Evolutionary conservation across 257 asterid genomes (phyloP), one percentile per base, ranked within the genome.

Genomic region (Solanum dulcamara): DNA sequence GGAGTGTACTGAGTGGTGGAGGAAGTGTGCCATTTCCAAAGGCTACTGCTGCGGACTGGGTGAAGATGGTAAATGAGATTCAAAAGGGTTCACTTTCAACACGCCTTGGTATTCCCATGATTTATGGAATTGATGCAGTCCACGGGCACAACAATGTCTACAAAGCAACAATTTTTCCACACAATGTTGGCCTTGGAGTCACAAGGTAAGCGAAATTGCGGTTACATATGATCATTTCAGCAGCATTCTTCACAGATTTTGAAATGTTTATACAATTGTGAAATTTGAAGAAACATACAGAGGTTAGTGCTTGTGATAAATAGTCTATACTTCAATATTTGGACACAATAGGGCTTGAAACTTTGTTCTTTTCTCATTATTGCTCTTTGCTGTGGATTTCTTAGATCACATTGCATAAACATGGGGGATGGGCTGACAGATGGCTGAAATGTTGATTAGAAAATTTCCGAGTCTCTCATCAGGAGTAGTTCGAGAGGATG

Each of bases 1-100:
- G 88, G 85, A 85, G 88, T 81, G 85, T 85, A n/a, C 70, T 85
- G 83, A 81, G 88, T 81, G 85, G 85, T 50, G 88, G 88, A 85
- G 88, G 88, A 70, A 85, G 88, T 81, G 75, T 33, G 33, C 88
- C 88, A 66, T 71, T 50, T 17, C 88, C 85, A 5, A 85, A 57
- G 83, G 88, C 88, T 22, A 60, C 88, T 32, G 85, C 81, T 37
- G 82, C 70, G 1, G 70, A 81, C 66, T 85, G 88, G 88, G 79
- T 85, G 33, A 85, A 67, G 59, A 81, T 85, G 88, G 81, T 85
- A 28, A 85, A 85, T 37, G 85, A 9, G 55, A 80, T 81, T 51
- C 88, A 85, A 10, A 67, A 42, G 53, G 88, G 71, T 70, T 71
- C 88, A n/a, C 88, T 85, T 12, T 81, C 88, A 14, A 85, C 88